A percentile compares a stretch with the other conserved stretches of the same genome.
Conservation (phyloP, 75 land plant genomes). For the Ceratopteris richardii region DNA sequence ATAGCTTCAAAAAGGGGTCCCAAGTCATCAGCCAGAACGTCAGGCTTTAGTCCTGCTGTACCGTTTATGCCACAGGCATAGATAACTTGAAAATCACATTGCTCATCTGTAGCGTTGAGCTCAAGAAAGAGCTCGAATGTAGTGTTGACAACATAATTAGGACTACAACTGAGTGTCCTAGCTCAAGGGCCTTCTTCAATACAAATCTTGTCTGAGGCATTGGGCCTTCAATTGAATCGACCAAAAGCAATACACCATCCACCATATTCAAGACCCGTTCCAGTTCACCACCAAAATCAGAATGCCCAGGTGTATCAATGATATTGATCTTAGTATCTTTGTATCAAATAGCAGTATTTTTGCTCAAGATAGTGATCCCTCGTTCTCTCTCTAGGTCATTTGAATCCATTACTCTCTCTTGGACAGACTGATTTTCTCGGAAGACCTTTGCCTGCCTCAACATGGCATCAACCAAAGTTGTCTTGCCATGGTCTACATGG, state of each 20-base stretch:
- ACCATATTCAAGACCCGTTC: conserved; percentile 98
- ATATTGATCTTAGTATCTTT: conserved; percentile 92
- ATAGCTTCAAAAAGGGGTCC: no score
- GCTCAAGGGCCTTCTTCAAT: conserved; percentile 87
- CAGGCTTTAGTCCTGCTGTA: no score
- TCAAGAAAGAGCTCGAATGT: conserved; percentile 98
- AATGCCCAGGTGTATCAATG: conserved; percentile 96
- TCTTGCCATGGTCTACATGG: no score
- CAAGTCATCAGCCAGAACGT: no score
- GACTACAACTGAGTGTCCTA: no score
- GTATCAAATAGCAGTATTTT: conserved; percentile 87
- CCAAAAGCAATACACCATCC: conserved; percentile 95
- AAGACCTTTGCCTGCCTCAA: conserved; percentile 92
- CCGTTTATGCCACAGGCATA: no score
- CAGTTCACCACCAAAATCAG: conserved; percentile 98
- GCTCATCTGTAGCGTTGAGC: conserved; percentile 91
- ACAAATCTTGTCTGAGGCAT: conserved; percentile 99
- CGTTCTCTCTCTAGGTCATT: conserved; percentile 94
- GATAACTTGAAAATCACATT: no score
- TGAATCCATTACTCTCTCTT: conserved; percentile 97
- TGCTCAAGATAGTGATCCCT: conserved; percentile 95
- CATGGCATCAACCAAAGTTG: conserved; percentile 93
- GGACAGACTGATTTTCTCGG: conserved; percentile 85
- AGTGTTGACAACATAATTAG: conserved; percentile 86
- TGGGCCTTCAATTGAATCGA: conserved; percentile 97